Base-by-base conservation (phyloP, 176 grass and related monocot genomes). In the Ensete glaucum region DNA sequence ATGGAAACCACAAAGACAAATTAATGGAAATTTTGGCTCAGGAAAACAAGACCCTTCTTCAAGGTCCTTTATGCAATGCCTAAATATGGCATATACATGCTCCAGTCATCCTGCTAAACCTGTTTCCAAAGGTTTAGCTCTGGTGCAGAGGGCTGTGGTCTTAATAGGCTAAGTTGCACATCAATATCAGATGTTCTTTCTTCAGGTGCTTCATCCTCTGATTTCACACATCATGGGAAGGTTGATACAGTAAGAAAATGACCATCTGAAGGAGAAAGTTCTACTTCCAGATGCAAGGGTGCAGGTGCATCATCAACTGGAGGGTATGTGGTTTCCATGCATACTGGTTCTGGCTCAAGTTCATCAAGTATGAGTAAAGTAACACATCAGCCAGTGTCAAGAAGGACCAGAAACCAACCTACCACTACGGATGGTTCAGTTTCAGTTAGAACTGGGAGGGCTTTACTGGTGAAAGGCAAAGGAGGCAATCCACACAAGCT, bases 101-200 rank as follows among this genome's bases (percentile, higher is more conserved):
- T 53, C 50, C 43, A 64, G 19, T 16, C 50, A 57, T 19, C 70
- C 70, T 34, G 25, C 79, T 70, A 86, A 78, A 73, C 49, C 20
- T 17, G 19, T 12, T 29, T 81, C 85, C 78, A 69, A 80, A 51
- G 15, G 26, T 27, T 64, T 71, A 54, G 81, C 70, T 66, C 68
- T 76, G 81, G 83, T 66, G 57, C 79, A 62, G 81, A 85, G 53
- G 90, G 79, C 57, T 85, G 66, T 49, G 55, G 87, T 55, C 70
- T 88, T 23, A 93, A 85, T 74, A 85, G 72, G 72, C 54, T 90
- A 72, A 85, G 90, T 77, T 96, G 89, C 82, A 85, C 87, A 79
- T 88, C 90, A 77, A 82, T 88, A 83, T 85, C 90, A 52, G 93
- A 90, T 75, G 83, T 90, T 84, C 52, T 90, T 53, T 74, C 90